Evolutionary conservation across 73 alveolate species (phyloP), one percentile per base, ranked within the genome.

Genomic region (Paramecium sonneborni): DNA sequence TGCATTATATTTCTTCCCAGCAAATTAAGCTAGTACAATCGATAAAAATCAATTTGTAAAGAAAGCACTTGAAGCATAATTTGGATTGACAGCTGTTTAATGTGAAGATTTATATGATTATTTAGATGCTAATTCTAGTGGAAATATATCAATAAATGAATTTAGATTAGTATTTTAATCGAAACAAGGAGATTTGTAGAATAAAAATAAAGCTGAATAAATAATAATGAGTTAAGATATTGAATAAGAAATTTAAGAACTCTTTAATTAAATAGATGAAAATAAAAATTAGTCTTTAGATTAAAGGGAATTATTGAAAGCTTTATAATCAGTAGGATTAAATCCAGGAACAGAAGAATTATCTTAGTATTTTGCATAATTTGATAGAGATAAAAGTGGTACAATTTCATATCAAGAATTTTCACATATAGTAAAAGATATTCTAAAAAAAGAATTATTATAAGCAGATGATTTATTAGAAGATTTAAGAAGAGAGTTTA

Each of bases 401-500:
- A 88, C 79, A 15, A 88, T 88, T 14, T 88, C 94, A 6, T 88
- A 69, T 43, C 18, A 62, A 21, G 94, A 88, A 20, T 88, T 88
- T 88, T 69, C 85, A 10, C 23, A 26, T 2, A 82, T 88, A 1
- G 91, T 88, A 0, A 69, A 72, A 23, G 94, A 88, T 69, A 88
- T 69, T 5, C 21, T 88, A 23, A 88, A 37, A 82, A 72, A 88
- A 26, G 94, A 88, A 88, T 43, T 88, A 30, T 48, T 88, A 44
- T 34, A 48, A 69, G 94, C 94, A 44, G 94, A 88, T 43, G 94
- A 88, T 26, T 69, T 88, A 39, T 76, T 88, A n/a, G 91, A 88
- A 32, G 94, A 88, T 20, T 32, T 88, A 34, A 88, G 91, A 70
- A 23, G 70, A n/a, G 70, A 88, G 26, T 88, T 88, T 48, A 23